These are phyloP conservation scores for Penicillium chermesinum DNA, from an alignment of 495 filamentous ascomycete species.

Conservation along the genomic window DNA sequence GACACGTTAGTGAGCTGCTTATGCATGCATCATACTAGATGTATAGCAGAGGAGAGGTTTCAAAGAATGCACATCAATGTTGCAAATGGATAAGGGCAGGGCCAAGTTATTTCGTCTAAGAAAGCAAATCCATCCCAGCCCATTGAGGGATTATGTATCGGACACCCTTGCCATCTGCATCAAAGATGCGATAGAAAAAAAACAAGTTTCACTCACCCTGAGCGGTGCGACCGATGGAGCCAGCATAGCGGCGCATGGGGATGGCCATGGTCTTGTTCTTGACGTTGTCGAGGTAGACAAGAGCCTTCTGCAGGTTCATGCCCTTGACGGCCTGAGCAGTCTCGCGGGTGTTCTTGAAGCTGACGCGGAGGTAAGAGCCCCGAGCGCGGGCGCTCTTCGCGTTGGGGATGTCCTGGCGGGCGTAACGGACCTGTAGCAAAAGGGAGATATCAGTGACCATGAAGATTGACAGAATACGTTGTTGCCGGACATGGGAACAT, in stretches of 20 bases:
- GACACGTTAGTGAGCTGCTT: no score
- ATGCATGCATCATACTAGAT: no score
- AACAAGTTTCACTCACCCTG: conserved; percentile 70
- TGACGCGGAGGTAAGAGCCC: conserved; percentile 97
- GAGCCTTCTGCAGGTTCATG: conserved; percentile 94
- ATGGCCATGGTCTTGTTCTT: conserved; percentile 91
- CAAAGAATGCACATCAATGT: no score
- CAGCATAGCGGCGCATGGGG: conserved; percentile 92
- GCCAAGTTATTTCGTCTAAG: no score
- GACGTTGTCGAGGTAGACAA: conserved; percentile 95
- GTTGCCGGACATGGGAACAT: conserved; percentile 5
- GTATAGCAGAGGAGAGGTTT: no score
- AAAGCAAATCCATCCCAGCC: no score
- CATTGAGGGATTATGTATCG: no score
- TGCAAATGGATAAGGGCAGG: no score
- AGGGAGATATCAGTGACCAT: conserved; percentile 29
- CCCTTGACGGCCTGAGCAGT: conserved; percentile 98
- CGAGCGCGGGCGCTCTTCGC: conserved; percentile 94
- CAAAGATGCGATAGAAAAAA: conserved; percentile 6
- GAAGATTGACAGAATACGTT: not conserved
- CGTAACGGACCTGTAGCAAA: conserved; percentile 85
- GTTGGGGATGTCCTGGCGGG: conserved; percentile 78
- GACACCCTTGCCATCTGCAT: conserved; percentile 15
- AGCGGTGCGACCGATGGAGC: conserved; percentile 85
- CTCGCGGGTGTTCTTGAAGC: conserved; percentile 99